Evolutionary conservation across 1,284 basidiomycete genomes (phyloP).

Genomic region (Trichosporon asahii): DNA sequence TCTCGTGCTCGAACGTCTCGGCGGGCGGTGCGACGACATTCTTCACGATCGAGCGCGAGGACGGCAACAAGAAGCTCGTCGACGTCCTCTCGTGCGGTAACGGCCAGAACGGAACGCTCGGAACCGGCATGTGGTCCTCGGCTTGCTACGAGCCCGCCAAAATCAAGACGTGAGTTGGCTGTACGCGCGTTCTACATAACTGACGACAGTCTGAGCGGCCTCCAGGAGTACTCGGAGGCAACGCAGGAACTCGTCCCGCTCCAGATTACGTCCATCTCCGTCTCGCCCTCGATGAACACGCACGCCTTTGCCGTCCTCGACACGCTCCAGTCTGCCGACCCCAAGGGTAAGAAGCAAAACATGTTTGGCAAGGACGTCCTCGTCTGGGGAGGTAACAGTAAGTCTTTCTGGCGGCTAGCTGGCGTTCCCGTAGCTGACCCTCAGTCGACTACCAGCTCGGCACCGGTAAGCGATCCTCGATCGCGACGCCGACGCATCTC

Average conservation of each 20-base stretch:
- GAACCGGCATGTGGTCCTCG: slow-evolving; percentile 73
- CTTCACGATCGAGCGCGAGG: slow-evolving; percentile 66
- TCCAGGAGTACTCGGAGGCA: slow-evolving; percentile 74
- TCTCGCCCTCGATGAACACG: slow-evolving; percentile 68
- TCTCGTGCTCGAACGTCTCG: slow-evolving; percentile 63
- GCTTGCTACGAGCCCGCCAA: slow-evolving; percentile 68
- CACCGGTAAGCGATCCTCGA: slow-evolving; percentile 72
- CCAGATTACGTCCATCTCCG: slow-evolving; percentile 60
- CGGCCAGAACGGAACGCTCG: slow-evolving; percentile 77
- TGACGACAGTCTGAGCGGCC: slow-evolving; percentile 62
- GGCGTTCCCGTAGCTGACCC: slow-evolving; percentile 25
- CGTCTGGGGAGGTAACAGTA: slow-evolving; percentile 54
- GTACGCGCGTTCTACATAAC: not conserved
- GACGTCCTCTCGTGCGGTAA: slow-evolving; percentile 79
- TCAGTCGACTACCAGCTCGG: slow-evolving; percentile 71
- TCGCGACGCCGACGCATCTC: slow-evolving; percentile 64
- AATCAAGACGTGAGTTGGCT: slow-evolving; percentile 61
- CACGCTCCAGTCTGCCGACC: slow-evolving; percentile 58
- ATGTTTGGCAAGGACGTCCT: slow-evolving; percentile 57
- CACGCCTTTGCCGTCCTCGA: slow-evolving; percentile 75
- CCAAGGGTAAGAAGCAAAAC: slow-evolving; percentile 43
- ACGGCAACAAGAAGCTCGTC: slow-evolving; percentile 50
- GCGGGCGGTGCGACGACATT: slow-evolving; percentile 63
- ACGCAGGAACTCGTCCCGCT: slow-evolving; percentile 64
- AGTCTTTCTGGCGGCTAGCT: slow-evolving; percentile 33